Evolutionary conservation across 208 protist genomes (phyloP).

Genomic region (Crithidia expoeki): DNA sequence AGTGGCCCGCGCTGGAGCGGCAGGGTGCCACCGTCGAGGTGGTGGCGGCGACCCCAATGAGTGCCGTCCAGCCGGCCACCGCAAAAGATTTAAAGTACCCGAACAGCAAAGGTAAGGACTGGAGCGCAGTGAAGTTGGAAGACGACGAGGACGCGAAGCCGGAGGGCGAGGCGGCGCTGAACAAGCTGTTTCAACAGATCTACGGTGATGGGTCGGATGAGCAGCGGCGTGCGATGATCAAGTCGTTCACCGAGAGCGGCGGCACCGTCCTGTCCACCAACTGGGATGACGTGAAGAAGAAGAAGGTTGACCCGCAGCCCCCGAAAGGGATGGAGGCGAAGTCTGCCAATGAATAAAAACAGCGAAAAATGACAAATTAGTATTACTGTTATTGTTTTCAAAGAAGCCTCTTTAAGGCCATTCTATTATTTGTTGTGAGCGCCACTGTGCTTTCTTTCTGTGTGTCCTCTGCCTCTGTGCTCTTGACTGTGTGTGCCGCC

Average conservation of each 20-base stretch:
- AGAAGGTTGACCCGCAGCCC: slow-evolving; percentile 81
- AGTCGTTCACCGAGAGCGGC: slow-evolving; percentile 94
- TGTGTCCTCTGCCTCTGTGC: too few relatives aligned
- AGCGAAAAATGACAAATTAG: too few relatives aligned
- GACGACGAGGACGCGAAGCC: slow-evolving; percentile 88
- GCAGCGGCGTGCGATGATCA: slow-evolving; percentile 94
- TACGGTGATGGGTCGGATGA: slow-evolving; percentile 92
- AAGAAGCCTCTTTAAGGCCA: too few relatives aligned
- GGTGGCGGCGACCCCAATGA: background rate
- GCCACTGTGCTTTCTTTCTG: too few relatives aligned
- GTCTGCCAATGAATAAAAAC: slow-evolving; percentile 38
- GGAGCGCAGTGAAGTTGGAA: slow-evolving; percentile 70
- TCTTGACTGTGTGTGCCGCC: too few relatives aligned
- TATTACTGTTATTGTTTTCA: too few relatives aligned
- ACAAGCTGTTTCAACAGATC: slow-evolving; percentile 94
- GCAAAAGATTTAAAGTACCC: slow-evolving; percentile 70
- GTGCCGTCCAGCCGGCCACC: slow-evolving; percentile 29
- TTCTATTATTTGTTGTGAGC: too few relatives aligned
- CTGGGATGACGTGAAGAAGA: slow-evolving; percentile 93
- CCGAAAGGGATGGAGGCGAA: slow-evolving; percentile 93
- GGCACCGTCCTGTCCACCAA: slow-evolving; percentile 97
- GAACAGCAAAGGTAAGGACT: slow-evolving; percentile 89
- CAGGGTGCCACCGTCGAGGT: slow-evolving; percentile 5
- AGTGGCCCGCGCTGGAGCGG: slow-evolving; percentile 81
- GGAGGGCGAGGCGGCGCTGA: slow-evolving; percentile 90